These are phyloP conservation scores for Yamadazyma blattariae DNA, from an alignment of 1,139 yeast species.

Conservation along the genomic window DNA sequence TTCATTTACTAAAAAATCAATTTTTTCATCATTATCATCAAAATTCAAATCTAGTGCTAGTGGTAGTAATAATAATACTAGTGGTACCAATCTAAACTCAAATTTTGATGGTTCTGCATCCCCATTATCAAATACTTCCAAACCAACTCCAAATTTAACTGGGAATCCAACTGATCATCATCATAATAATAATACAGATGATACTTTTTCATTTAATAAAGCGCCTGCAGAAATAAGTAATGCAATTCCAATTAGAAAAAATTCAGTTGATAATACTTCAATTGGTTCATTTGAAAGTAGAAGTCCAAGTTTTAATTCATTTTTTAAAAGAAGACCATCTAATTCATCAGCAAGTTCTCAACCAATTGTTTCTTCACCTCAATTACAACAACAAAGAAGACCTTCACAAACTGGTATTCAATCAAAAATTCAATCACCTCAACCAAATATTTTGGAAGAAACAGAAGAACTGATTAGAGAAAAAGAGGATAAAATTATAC, in stretches of 20 bases:
- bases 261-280: slow-evolving; percentile 5
- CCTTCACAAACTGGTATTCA: not conserved
- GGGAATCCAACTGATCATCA: slow-evolving; percentile 5
- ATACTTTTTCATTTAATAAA: slow-evolving; percentile 9
- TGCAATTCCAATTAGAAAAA: slow-evolving; percentile 12
- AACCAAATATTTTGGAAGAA: not conserved
- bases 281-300: slow-evolving; percentile 4
- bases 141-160: slow-evolving; percentile 6
- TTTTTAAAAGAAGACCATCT: slow-evolving; percentile 16
- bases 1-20: slow-evolving; percentile 27
- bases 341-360: slow-evolving; percentile 10
- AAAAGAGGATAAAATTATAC: slow-evolving; percentile 25
- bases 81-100: too few relatives aligned
- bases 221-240: slow-evolving; percentile 15
- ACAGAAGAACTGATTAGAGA: too few relatives aligned
- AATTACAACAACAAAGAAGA: slow-evolving; percentile 1
- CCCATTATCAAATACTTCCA: not conserved
- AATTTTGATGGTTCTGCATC: too few relatives aligned
- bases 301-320: slow-evolving; percentile 12
- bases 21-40: slow-evolving; percentile 54
- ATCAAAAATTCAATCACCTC: not conserved
- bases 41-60: slow-evolving; percentile 38
- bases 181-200: slow-evolving; percentile 3
- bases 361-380: not conserved
- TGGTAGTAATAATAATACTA: not conserved